A percentile compares a stretch with the other conserved stretches of the same genome.
phyloP scores from a whole-genome alignment of 2,329 filamentous ascomycete genomes.

The Ceratocystis albifundus region DNA sequence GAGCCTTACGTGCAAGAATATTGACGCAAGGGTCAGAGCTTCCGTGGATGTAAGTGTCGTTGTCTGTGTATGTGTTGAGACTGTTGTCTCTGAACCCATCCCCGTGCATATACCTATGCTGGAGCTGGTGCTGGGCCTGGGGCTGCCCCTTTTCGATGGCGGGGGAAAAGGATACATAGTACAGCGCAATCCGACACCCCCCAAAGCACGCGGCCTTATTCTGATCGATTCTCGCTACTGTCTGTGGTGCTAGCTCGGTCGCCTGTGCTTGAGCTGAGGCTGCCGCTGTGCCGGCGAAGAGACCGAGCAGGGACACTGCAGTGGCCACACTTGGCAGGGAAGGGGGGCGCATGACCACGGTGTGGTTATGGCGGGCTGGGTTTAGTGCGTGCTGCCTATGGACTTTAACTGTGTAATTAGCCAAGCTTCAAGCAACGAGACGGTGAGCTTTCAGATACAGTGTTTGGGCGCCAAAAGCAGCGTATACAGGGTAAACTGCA shows the following conservation, averaged over 20 bases:
- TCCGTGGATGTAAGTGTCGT: neutral
- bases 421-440: constrained; percentile 4
- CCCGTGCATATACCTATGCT: neutral
- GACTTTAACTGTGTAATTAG: neutral
- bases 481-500: neutral
- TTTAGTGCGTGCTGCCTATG: neutral
- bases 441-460: neutral
- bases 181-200: constrained; percentile 15
- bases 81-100: neutral
- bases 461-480: neutral
- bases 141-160: neutral
- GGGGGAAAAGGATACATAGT: constrained; percentile 13
- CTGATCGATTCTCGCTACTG: neutral
- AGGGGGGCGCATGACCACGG: neutral
- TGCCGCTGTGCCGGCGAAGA: neutral
- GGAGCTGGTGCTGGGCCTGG: neutral
- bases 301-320: neutral
- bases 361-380: neutral
- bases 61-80: neutral
- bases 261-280: neutral
- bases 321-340: neutral
- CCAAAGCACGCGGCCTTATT: constrained; percentile 8
- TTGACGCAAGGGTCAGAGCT: constrained; percentile 12
- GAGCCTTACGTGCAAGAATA: constrained; percentile 6
- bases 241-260: neutral